A percentile compares a stretch with the other conserved stretches of the same genome.
These are phyloP conservation scores for Nakataea oryzae DNA, from an alignment of 2,329 filamentous ascomycete genomes.

Conservation along the genomic window DNA sequence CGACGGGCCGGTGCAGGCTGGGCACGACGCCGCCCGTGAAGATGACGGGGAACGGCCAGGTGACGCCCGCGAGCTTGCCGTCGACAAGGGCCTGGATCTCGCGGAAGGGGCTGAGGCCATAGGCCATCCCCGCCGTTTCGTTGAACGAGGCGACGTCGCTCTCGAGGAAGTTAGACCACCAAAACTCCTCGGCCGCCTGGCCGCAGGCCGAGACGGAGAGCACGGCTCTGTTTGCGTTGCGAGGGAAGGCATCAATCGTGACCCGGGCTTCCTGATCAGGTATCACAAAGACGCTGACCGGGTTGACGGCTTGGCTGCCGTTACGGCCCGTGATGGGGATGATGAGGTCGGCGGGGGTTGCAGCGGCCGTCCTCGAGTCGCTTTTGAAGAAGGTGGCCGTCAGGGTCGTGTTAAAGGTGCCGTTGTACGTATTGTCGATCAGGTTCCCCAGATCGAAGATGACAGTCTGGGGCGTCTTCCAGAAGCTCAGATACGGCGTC, in stretches of 20 bases:
- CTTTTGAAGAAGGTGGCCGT: constrained; percentile 60
- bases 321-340: constrained; percentile 54
- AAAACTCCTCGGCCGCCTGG: constrained; percentile 71
- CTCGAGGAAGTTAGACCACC: constrained; percentile 69
- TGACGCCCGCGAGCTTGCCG: constrained; percentile 58
- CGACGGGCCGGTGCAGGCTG: constrained; percentile 66
- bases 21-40: constrained; percentile 75
- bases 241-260: constrained; percentile 46
- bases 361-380: constrained; percentile 25
- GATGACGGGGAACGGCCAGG: constrained; percentile 74
- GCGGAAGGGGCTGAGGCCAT: constrained; percentile 63
- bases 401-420: constrained; percentile 61
- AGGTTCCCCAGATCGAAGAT: constrained; percentile 75
- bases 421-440: constrained; percentile 62
- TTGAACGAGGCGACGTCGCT: constrained; percentile 50
- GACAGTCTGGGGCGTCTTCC: constrained; percentile 58
- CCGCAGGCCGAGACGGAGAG: constrained; percentile 70
- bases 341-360: constrained; percentile 50
- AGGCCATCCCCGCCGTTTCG: constrained; percentile 41
- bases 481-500: constrained; percentile 59
- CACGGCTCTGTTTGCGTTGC: constrained; percentile 57
- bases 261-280: constrained; percentile 52
- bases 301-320: constrained; percentile 21
- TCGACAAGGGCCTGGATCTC: constrained; percentile 73
- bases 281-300: constrained; percentile 56